Evolutionary conservation across 2,329 filamentous ascomycete species (phyloP).

Genomic region (Cercospora sp.): DNA sequence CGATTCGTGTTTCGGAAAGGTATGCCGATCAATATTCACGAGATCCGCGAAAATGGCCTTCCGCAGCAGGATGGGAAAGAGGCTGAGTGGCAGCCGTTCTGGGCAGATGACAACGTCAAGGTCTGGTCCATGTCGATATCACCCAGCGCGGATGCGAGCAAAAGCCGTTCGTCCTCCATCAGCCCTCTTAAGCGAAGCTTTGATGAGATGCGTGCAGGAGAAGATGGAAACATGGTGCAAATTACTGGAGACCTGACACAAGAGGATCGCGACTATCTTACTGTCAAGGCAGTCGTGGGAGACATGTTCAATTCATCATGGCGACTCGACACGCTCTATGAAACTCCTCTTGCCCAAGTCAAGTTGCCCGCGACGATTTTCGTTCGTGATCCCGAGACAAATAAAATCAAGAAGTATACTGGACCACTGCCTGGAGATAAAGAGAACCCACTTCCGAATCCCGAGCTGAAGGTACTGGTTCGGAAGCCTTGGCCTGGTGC

Average conservation of each 20-base stretch:
- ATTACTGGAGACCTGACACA: constrained; percentile 47
- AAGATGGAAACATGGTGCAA: constrained; percentile 29
- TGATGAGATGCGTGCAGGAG: constrained; percentile 38
- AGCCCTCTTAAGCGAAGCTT: constrained; percentile 40
- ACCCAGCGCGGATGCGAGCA: constrained; percentile 27
- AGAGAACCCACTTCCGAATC: constrained; percentile 45
- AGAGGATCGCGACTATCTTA: constrained; percentile 40
- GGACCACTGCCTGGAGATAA: constrained; percentile 63
- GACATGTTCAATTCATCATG: constrained; percentile 79
- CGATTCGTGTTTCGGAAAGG: constrained; percentile 84
- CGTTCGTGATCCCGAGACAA: constrained; percentile 60
- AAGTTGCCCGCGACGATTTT: constrained; percentile 70
- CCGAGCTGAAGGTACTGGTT: constrained; percentile 70
- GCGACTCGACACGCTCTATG: constrained; percentile 68
- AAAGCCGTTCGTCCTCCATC: constrained; percentile 16
- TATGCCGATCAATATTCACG: constrained; percentile 69
- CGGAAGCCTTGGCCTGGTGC: constrained; percentile 78
- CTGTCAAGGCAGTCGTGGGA: constrained; percentile 62
- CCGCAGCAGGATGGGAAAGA: constrained; percentile 35
- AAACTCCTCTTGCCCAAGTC: constrained; percentile 66
- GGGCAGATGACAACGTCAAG: constrained; percentile 71
- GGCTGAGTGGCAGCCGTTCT: constrained; percentile 59
- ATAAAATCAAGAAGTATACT: constrained; percentile 66
- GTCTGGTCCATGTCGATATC: constrained; percentile 77
- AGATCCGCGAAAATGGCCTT: constrained; percentile 52